Evolutionary conservation across 129 eudicot genomes (phyloP).

Genomic region (Chrysanthemum seticuspe): DNA sequence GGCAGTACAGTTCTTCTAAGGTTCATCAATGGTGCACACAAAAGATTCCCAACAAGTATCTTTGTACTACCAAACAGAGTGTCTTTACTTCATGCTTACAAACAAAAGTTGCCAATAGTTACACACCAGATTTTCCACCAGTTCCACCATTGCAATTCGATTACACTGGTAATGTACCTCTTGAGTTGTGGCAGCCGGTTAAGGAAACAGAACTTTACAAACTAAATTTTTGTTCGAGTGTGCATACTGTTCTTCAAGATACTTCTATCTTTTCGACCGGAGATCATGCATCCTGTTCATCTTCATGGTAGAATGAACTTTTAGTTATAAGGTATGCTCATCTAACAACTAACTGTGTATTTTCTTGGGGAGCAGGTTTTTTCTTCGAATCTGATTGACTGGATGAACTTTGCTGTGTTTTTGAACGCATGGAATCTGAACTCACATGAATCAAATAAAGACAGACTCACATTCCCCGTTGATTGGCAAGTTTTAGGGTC

Average conservation of each 20-base stretch:
- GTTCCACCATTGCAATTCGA: slow-evolving; percentile 53
- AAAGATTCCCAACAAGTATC: slow-evolving; percentile 51
- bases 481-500: slow-evolving; percentile 59
- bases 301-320: slow-evolving; percentile 50
- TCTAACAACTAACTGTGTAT: background rate
- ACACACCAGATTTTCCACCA: slow-evolving; percentile 60
- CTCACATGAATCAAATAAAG: slow-evolving; percentile 39
- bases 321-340: background rate
- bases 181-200: slow-evolving; percentile 64
- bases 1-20: slow-evolving; percentile 75
- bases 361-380: slow-evolving; percentile 44
- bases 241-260: slow-evolving; percentile 65
- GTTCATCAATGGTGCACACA: slow-evolving; percentile 84
- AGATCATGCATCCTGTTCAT: slow-evolving; percentile 63
- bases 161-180: slow-evolving; percentile 74
- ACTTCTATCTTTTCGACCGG: slow-evolving; percentile 52
- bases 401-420: slow-evolving; percentile 81
- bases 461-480: slow-evolving; percentile 22
- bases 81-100: slow-evolving; percentile 70
- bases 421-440: slow-evolving; percentile 73
- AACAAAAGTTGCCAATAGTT: slow-evolving; percentile 57
- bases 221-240: slow-evolving; percentile 45
- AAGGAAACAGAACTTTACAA: slow-evolving; percentile 57
- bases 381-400: slow-evolving; percentile 56
- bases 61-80: slow-evolving; percentile 56